Evolutionary conservation across 139 green algal species (phyloP), one percentile per base, ranked within the genome.

Genomic region (Auxenochlorella protothecoides): DNA sequence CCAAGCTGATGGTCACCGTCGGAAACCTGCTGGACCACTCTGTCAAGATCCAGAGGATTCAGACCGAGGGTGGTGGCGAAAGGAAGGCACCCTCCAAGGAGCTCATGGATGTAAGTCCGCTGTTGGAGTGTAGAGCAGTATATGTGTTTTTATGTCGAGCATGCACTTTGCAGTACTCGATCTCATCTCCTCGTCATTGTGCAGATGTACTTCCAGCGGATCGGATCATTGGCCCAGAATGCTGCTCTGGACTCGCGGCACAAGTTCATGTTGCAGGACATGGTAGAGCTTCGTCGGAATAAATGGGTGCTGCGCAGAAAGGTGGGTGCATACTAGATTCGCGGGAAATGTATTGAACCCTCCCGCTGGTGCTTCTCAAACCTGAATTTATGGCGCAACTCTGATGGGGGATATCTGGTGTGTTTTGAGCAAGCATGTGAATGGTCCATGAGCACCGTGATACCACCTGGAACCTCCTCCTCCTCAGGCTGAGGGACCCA

Each of bases 1-100:
- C 87, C 84, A 97, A 97, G 85, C 90, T 98, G 76, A 71, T 99
- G 66, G 79, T 71, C 57, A 98, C 94, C 4, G 80, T 94, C 6
- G 91, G 91, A 16, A 64, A 72, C 15, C 76, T 85, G 72, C 78
- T 96, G 59, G 81, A 89, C 77, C 16, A n/a, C 52, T 85, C 79
- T 27, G 71, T 63, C 53, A 70, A 73, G 62, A 53, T 51, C 27
- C 51, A 62, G 27, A 44, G 27, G 27, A 44, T 44, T 44, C 27
- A 44, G 27, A 44, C 27, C 5, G 5, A 74, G 63, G 44, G 65
- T 64, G 66, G 71, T 65, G 64, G 2, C 55, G 53, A 80, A 66
- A n/a, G 51, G 59, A 68, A 71, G 59, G 9, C 55, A 3, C 16
- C 14, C 5, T 61, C 69, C 13, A 60, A 70, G 62, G 73, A 83